Percentiles rank a stretch among this genome's conserved stretches.
Conservation (phyloP, 2,329 filamentous ascomycete species). For the Aspergillus caelatus region DNA sequence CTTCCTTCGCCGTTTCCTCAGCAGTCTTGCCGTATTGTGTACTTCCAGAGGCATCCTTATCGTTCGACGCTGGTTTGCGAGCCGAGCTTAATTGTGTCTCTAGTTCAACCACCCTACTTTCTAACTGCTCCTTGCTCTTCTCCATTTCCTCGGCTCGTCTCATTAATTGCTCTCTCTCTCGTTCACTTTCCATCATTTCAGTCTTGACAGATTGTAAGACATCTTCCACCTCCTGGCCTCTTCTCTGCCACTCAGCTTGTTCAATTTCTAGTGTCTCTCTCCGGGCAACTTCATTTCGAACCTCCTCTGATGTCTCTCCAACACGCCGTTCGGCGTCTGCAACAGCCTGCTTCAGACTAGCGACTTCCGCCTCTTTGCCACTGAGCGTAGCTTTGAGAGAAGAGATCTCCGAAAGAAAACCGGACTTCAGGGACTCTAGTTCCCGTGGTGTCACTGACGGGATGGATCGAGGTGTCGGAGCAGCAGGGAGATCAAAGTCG, state of each 20-base stretch:
- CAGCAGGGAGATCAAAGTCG: slow-evolving; percentile 91
- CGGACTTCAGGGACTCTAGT: slow-evolving; percentile 87
- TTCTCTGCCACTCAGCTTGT: slow-evolving; percentile 79
- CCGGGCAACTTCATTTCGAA: slow-evolving; percentile 73
- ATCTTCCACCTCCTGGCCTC: slow-evolving; percentile 81
- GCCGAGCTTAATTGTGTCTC: slow-evolving; percentile 50
- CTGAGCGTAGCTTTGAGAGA: slow-evolving; percentile 89
- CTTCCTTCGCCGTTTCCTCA: slow-evolving; percentile 62
- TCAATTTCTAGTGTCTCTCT: slow-evolving; percentile 75
- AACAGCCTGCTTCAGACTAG: slow-evolving; percentile 82
- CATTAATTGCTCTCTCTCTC: slow-evolving; percentile 78
- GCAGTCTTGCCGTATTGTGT: slow-evolving; percentile 42
- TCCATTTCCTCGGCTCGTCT: slow-evolving; percentile 77
- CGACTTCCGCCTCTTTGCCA: slow-evolving; percentile 89
- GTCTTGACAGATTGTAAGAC: slow-evolving; percentile 78
- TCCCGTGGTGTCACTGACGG: slow-evolving; percentile 90
- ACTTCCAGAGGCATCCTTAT: slow-evolving; percentile 34
- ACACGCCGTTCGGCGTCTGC: slow-evolving; percentile 90
- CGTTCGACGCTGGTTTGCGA: slow-evolving; percentile 32
- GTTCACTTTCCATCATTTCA: slow-evolving; percentile 76
- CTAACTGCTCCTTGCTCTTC: slow-evolving; percentile 53
- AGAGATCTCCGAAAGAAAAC: slow-evolving; percentile 88
- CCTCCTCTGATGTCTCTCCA: slow-evolving; percentile 78
- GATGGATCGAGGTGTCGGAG: slow-evolving; percentile 87
- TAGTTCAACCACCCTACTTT: slow-evolving; percentile 49